phyloP scores from a whole-genome alignment of 1,284 basidiomycete genomes.

The Salmacisia buchloeana region DNA sequence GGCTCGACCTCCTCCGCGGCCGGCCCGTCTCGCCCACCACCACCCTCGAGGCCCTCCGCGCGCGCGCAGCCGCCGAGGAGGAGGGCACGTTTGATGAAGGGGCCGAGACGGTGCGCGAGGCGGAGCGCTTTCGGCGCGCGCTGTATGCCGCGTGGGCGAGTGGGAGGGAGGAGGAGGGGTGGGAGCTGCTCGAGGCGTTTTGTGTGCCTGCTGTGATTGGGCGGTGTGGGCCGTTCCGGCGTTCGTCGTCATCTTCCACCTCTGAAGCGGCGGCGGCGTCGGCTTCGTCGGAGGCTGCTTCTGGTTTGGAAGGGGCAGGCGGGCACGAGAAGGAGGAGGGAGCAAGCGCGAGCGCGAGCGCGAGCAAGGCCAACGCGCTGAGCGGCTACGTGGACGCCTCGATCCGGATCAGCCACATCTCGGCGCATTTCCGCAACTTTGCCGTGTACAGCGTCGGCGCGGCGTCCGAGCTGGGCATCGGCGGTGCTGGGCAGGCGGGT shows the following conservation, averaged over 20 bases:
- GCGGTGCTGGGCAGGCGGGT: slow-evolving; percentile 3
- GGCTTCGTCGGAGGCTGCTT: not conserved
- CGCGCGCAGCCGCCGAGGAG: not conserved
- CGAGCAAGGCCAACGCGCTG: not conserved
- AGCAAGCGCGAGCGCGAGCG: not conserved
- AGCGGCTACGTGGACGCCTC: not conserved
- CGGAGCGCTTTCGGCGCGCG: not conserved
- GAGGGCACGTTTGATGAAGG: not conserved
- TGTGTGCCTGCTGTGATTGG: slow-evolving; percentile 10
- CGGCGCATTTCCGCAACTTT: slow-evolving; percentile 74
- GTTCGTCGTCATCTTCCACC: no score
- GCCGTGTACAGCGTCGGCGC: slow-evolving; percentile 60
- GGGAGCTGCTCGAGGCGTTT: slow-evolving; percentile 54
- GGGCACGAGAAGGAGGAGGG: not conserved
- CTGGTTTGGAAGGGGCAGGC: not conserved
- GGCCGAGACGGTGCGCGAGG: not conserved
- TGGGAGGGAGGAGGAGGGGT: slow-evolving; percentile 57
- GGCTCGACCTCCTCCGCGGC: slow-evolving; percentile 17
- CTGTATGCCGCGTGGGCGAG: slow-evolving; percentile 11
- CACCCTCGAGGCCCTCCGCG: not conserved
- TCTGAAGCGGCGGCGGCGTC: no score
- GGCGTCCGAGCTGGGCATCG: not conserved
- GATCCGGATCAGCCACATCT: slow-evolving; percentile 60
- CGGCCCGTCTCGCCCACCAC: not conserved
- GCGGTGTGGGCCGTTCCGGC: not conserved